These are phyloP conservation scores for Diaporthe australafricana DNA, from an alignment of 2,329 filamentous ascomycete species.

Conservation along the genomic window DNA sequence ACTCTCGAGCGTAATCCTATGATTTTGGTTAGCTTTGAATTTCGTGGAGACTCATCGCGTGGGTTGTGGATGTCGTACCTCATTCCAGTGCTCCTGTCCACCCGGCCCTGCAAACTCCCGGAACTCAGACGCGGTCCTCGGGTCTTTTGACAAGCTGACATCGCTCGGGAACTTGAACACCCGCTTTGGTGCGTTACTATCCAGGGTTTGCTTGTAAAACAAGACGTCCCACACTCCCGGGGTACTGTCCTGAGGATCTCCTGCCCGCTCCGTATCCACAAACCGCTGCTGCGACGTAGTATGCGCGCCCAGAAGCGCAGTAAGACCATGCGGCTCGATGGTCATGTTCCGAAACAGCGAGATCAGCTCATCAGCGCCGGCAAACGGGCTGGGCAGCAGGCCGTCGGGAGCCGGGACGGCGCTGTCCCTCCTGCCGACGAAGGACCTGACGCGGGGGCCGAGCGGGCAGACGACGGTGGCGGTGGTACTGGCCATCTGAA, in stretches of 20 bases:
- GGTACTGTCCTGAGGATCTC: constrained; percentile 62
- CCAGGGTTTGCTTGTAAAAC: constrained; percentile 58
- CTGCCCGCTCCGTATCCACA: constrained; percentile 52
- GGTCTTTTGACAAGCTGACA: constrained; percentile 19
- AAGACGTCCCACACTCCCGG: constrained; percentile 64
- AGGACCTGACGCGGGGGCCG: constrained; percentile 61
- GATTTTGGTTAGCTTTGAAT: background rate
- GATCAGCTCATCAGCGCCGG: constrained; percentile 59
- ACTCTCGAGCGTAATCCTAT: constrained; percentile 51
- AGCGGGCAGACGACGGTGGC: constrained; percentile 60
- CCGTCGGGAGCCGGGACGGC: constrained; percentile 51
- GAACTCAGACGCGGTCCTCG: constrained; percentile 4
- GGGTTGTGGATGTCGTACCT: background rate
- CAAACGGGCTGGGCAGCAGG: constrained; percentile 56
- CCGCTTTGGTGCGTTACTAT: constrained; percentile 45
- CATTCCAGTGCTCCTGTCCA: constrained; percentile 26
- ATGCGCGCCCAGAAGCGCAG: constrained; percentile 67
- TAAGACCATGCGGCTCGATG: constrained; percentile 61
- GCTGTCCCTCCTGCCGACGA: constrained; percentile 63
- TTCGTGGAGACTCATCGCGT: rapidly evolving
- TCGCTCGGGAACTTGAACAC: constrained; percentile 46
- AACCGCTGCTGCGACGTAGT: constrained; percentile 61
- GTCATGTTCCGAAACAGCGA: constrained; percentile 64
- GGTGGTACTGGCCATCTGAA: constrained; percentile 63
- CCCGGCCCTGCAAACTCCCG: background rate